phyloP scores from a whole-genome alignment of 768 basidiomycete species.

The Floccularia luteovirens region DNA sequence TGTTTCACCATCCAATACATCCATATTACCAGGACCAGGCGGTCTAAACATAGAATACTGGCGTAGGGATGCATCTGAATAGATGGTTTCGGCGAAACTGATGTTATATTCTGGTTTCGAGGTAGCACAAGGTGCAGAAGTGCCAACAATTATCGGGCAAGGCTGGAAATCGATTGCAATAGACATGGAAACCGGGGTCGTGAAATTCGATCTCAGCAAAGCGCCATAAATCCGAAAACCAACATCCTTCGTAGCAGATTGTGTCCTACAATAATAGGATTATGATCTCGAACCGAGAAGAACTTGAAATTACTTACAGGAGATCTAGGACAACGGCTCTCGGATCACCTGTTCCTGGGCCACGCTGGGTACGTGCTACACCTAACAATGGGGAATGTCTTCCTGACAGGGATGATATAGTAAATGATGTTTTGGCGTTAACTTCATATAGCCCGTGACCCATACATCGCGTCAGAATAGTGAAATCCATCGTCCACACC shows the following conservation, averaged over 20 bases:
- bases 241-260: conserved; percentile 9
- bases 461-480: conserved; percentile 11
- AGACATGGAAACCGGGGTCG: conserved; percentile 12
- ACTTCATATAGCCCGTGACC: conserved; percentile 8
- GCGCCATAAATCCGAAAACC: conserved; percentile 10
- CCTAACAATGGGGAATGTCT: conserved; percentile 11
- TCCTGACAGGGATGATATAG: conserved; percentile 10
- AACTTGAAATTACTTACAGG: conserved; percentile 5
- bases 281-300: background rate
- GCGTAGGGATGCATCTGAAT: conserved; percentile 3
- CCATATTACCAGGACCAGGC: background rate
- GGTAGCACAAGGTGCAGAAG: conserved; percentile 9
- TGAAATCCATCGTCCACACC: conserved; percentile 12
- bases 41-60: conserved; percentile 3
- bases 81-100: conserved; percentile 8
- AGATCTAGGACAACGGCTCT: conserved; percentile 5
- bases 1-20: conserved; percentile 7
- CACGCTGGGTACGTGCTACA: conserved; percentile 2
- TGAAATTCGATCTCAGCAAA: conserved; percentile 8
- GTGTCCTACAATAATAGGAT: conserved; percentile 4
- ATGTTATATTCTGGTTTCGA: conserved; percentile 11
- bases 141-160: conserved; percentile 14
- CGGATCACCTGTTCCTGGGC: conserved; percentile 4
- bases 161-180: conserved; percentile 12
- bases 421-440: conserved; percentile 10